Evolutionary conservation across 768 basidiomycete genomes (phyloP).

Genomic region (Lactarius akahatsu): DNA sequence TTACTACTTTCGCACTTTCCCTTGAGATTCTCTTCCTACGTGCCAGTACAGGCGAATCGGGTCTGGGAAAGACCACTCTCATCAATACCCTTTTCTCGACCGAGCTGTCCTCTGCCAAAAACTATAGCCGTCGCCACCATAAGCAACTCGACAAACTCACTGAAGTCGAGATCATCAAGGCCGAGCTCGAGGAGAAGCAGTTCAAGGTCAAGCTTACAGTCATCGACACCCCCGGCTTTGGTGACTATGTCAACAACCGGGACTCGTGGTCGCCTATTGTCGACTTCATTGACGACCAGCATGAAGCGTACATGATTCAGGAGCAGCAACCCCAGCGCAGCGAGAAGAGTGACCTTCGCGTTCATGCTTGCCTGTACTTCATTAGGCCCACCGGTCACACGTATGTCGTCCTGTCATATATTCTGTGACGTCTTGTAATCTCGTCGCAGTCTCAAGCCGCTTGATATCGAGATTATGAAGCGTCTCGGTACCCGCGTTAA

Average conservation of each 20-base stretch:
- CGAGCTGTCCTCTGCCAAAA: slow-evolving; percentile 88
- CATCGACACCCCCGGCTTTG: slow-evolving; percentile 98
- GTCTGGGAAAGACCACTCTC: slow-evolving; percentile 94
- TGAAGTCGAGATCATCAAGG: slow-evolving; percentile 99
- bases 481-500: slow-evolving; percentile 97
- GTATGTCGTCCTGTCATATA: slow-evolving; percentile 50
- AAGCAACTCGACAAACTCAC: slow-evolving; percentile 99
- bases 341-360: slow-evolving; percentile 93
- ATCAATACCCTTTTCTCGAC: slow-evolving; percentile 99
- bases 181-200: slow-evolving; percentile 97
- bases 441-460: slow-evolving; percentile 75
- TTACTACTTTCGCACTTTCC: slow-evolving; percentile 11
- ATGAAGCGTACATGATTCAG: slow-evolving; percentile 94
- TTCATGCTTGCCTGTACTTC: slow-evolving; percentile 97
- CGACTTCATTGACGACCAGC: slow-evolving; percentile 97
- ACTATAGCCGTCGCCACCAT: slow-evolving; percentile 83
- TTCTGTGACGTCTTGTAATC: slow-evolving; percentile 6
- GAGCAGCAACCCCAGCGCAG: slow-evolving; percentile 97
- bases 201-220: slow-evolving; percentile 99
- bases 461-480: slow-evolving; percentile 99
- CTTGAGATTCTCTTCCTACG: slow-evolving; percentile 9
- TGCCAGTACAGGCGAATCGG: slow-evolving; percentile 76
- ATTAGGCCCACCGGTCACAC: slow-evolving; percentile 95
- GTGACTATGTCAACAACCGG: slow-evolving; percentile 99
- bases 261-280: slow-evolving; percentile 98